Evolutionary conservation across 2,329 filamentous ascomycete genomes (phyloP), one percentile per base, ranked within the genome.

Genomic region (Stemphylium lycopersici): DNA sequence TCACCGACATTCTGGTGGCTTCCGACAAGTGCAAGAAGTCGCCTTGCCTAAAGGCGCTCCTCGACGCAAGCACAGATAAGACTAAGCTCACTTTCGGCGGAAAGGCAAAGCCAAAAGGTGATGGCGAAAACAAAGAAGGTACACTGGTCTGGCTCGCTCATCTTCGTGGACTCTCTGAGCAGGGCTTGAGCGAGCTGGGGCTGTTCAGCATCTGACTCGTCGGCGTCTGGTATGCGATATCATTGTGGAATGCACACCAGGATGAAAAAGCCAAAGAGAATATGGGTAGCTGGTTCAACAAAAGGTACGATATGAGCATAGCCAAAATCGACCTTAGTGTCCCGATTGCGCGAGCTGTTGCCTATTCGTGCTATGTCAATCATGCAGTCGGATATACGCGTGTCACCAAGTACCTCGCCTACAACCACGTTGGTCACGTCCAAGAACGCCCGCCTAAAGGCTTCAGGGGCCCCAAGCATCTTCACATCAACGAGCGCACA

Each of bases 371-470:
- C 48, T 62, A 63, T 22, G 31, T 55, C 2, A 62, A 72, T 24
- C 60, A 73, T 48, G 63, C 65, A 5, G 15, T 48, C 3, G 73
- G 63, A 2, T 75, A 73, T 34, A 54, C 57, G 0, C 38, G 39
- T 0, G 58, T 64, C 3, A 76, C 71, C 0, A 69, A 66, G 53
- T 67, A 52, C n/a, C 58, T 75, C 1, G 72, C 63, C 1, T 75
- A 76, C 62, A 55, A 73, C 32, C 51, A 52, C 11, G n/a, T 44
- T 6, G 63, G 66, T 5, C 62, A 66, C 29, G 66, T 74, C 34
- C 59, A 51, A n/a, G 71, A 72, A 41, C 45, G 43, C 4, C 58
- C 55, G 3, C 71, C 69, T 3, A 49, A 57, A n/a, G 56, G 53
- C 3, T 60, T 65, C 53, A 68, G 55, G 41, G 51, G 51, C 16